Evolutionary conservation across 495 filamentous ascomycete species (phyloP).

Genomic region (Neurospora intermedia): DNA sequence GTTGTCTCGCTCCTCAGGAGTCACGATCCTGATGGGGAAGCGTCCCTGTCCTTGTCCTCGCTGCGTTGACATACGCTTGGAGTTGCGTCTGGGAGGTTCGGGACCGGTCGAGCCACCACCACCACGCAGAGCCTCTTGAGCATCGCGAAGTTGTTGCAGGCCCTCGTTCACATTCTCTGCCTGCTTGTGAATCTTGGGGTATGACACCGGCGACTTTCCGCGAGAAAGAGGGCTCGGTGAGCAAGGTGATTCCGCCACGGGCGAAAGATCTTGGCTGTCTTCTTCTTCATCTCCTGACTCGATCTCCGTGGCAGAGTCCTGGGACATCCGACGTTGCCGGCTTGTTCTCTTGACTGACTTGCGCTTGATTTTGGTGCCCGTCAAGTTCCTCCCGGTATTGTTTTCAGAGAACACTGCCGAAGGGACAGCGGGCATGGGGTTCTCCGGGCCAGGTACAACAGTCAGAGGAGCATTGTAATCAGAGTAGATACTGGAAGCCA

Average conservation of each 20-base stretch:
- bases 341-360: slow-evolving; percentile 5
- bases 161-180: slow-evolving; percentile 6
- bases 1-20: background rate
- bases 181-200: slow-evolving; percentile 30
- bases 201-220: slow-evolving; percentile 30
- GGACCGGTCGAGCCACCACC: background rate
- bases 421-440: slow-evolving; percentile 2
- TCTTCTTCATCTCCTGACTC: slow-evolving; percentile 16
- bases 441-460: slow-evolving; percentile 3
- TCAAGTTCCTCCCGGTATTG: slow-evolving; percentile 6
- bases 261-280: slow-evolving; percentile 26
- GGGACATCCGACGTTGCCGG: slow-evolving; percentile 8
- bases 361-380: slow-evolving; percentile 6
- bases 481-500: slow-evolving; percentile 9
- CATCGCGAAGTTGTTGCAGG: slow-evolving; percentile 1
- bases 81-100: background rate
- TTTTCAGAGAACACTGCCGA: background rate
- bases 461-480: slow-evolving; percentile 1
- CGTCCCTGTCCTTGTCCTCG: background rate
- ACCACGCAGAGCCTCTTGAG: background rate
- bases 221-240: slow-evolving; percentile 11
- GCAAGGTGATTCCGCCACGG: slow-evolving; percentile 33
- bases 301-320: slow-evolving; percentile 20
- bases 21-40: background rate
- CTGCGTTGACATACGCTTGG: background rate